A percentile compares a stretch with the other conserved stretches of the same genome.
Evolutionary conservation across 305 asterid species (phyloP).

Genomic region (Fraxinus latifolia): DNA sequence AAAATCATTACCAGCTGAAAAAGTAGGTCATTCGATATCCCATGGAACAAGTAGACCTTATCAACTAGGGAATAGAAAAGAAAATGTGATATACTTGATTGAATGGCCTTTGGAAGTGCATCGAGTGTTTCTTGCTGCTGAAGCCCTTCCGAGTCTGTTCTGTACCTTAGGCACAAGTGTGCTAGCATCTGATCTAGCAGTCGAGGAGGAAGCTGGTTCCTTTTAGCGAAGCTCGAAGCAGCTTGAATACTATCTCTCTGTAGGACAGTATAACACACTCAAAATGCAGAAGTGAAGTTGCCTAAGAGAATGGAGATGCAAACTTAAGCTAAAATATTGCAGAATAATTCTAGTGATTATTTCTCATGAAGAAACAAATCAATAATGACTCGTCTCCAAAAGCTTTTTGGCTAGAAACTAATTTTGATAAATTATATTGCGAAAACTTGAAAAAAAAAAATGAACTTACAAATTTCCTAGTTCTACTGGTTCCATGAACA

Average conservation of each 20-base stretch:
- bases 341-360: neutral
- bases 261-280: neutral
- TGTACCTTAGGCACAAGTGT: constrained; percentile 65
- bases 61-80: constrained; percentile 65
- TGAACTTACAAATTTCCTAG: constrained; percentile 70
- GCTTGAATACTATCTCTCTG: constrained; percentile 70
- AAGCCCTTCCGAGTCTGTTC: constrained; percentile 80
- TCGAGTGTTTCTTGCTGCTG: constrained; percentile 77
- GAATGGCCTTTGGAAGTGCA: constrained; percentile 76
- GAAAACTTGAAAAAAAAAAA: neutral
- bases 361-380: neutral
- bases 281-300: neutral
- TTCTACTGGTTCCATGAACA: constrained; percentile 69
- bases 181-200: constrained; percentile 80
- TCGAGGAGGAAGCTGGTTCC: constrained; percentile 63
- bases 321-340: neutral
- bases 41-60: constrained; percentile 65
- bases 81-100: constrained; percentile 58
- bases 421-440: neutral
- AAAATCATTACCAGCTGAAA: constrained; percentile 68
- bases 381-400: neutral
- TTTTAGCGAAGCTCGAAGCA: constrained; percentile 73
- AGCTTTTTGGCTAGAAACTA: neutral
- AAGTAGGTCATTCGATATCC: constrained; percentile 71
- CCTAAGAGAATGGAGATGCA: neutral